Evolutionary conservation across 176 grass and related monocot genomes (phyloP), one percentile per base, ranked within the genome.

Genomic region (Microstegium vimineum): DNA sequence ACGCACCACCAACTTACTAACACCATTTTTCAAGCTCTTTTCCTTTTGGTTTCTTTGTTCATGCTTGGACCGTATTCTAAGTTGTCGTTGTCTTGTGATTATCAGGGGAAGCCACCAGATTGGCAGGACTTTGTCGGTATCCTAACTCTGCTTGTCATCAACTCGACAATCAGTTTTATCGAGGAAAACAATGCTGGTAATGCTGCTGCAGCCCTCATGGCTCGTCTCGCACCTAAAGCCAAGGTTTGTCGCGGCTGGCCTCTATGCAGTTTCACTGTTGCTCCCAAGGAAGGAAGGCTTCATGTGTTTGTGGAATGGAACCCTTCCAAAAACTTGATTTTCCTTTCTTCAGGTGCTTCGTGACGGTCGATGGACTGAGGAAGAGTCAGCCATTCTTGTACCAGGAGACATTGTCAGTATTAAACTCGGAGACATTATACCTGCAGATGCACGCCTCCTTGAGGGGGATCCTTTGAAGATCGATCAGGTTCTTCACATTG

Each of bases 101-200:
- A 18, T 83, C 86, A 94, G 91, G 88, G 91, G 20, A 94, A 90
- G 71, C 91, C 92, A 41, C 92, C 92, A 10, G 92, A 94, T 64
- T 94, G 92, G 92, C 92, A 94, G 76, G 92, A 94, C 49, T 94
- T 94, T 10, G 86, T 94, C 10, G 92, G 92, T 16, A 94, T 94
- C 63, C 91, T 94, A 49, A 89, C 89, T 6, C 66, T 94, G 61
- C 89, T 94, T 20, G 4, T 94, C n/a, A 93, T 93, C 67, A 93
- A 93, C 62, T 93, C 91, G 5, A 93, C 91, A 16, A 93, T 93
- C 42, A 90, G 88, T 54, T 93, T 93, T 82, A 88, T 93, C 34
- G 91, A 93, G 78, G 91, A 93, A 80, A 93, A 93, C 74, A 93
- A 93, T 63, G 91, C 91, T 3, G 91, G 91, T 38, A 93, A 93